These are phyloP conservation scores for Coemansia sp. DNA, from an alignment of 192 early-diverging fungal genomes.

Conservation along the genomic window DNA sequence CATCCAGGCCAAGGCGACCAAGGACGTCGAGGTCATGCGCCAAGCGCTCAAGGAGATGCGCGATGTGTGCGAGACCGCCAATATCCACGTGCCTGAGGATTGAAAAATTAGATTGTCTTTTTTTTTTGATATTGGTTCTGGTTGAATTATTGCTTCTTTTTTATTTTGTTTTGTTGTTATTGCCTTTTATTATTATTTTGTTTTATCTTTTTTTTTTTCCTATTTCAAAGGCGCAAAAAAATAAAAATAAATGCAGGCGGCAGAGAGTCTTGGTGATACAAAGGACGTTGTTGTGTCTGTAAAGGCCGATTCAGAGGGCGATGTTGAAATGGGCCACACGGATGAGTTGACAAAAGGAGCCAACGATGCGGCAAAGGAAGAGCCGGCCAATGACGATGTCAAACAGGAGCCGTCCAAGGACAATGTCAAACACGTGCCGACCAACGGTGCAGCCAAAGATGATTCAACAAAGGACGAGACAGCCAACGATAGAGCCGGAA, in stretches of 20 bases:
- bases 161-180: not conserved
- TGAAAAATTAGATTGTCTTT: not conserved
- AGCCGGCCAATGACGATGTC: not conserved
- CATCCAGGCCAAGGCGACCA: conserved; percentile 61
- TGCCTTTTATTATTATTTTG: not conserved
- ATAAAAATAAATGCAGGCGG: not conserved
- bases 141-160: not conserved
- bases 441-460: too few relatives aligned
- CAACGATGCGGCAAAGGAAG: too few relatives aligned
- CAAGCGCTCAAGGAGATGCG: conserved; percentile 54
- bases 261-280: not conserved
- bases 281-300: too few relatives aligned
- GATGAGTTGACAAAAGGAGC: too few relatives aligned
- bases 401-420: too few relatives aligned
- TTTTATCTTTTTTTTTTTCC: not conserved
- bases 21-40: conserved; percentile 61
- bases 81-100: conserved; percentile 19
- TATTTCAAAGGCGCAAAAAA: too few relatives aligned
- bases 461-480: not conserved
- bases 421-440: too few relatives aligned
- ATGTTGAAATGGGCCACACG: too few relatives aligned
- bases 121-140: not conserved
- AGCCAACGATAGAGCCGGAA: too few relatives aligned
- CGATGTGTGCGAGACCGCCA: conserved; percentile 8
- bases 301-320: too few relatives aligned